Evolutionary conservation across 2,329 filamentous ascomycete species (phyloP), one percentile per base, ranked within the genome.

Genomic region (Ceratocystis harringtonii): DNA sequence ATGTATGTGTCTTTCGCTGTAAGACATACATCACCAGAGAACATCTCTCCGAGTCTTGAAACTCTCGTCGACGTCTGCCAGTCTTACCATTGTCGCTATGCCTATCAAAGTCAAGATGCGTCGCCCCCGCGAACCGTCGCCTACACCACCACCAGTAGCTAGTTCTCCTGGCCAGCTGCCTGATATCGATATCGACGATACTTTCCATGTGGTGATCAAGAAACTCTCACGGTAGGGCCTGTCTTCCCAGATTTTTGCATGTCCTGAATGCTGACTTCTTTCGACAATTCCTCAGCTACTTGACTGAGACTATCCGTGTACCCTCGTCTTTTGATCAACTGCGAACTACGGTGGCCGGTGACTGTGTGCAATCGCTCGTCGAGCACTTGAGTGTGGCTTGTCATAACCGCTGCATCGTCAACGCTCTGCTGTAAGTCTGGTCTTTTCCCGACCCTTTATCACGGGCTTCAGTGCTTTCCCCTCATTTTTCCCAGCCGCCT

Each of bases 321-420:
- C 86, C 88, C 17, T 82, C 83, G 71, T 86, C 83, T 15, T 90
- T 90, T 75, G 88, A 91, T 71, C 87, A 90, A 73, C 78, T 90
- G 7, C 79, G 86, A 61, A 87, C 84, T 5, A 87, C 84, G 1
- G 78, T 83, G 5, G 83, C 84, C 30, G 85, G 85, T 1, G 80
- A 78, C 68, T 83, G 77, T 69, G 78, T 82, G 71, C 81, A 77
- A 32, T 71, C 74, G 25, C 76, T 92, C 65, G 84, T 89, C 61
- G 80, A 84, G 50, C 82, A 90, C 72, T 78, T 92, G 36, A 80
- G 79, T 64, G 73, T 78, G 25, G 80, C 80, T 22, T 85, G 86
- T 70, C 84, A 83, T 66, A 88, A 91, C 72, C 84, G 82, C 4
- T 83, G 82, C 67, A 82, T 89, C 65, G 85, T 91, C 57, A 88